Percentiles rank a stretch among this genome's conserved stretches.
Evolutionary conservation across 2,329 filamentous ascomycete species (phyloP).

Genomic region (Scleromitrula shiraiana): DNA sequence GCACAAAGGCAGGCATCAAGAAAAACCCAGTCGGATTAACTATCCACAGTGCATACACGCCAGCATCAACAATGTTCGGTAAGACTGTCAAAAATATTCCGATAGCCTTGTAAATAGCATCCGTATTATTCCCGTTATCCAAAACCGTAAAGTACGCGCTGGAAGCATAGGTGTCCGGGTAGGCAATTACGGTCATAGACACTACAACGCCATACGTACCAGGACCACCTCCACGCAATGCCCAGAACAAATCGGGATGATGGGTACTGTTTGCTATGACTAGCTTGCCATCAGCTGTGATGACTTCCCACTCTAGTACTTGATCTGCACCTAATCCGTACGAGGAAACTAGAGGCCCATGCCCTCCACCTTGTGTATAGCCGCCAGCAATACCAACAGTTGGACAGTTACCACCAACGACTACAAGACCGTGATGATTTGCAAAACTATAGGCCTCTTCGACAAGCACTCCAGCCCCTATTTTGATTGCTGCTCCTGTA

Average conservation of each 20-base stretch:
- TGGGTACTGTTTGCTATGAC: conserved; percentile 42
- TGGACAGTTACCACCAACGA: conserved; percentile 44
- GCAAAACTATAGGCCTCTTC: conserved; percentile 35
- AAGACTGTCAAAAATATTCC: neutral
- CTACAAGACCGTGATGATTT: conserved; percentile 36
- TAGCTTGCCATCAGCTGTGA: conserved; percentile 42
- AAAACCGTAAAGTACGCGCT: conserved; percentile 33
- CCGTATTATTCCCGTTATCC: conserved; percentile 19
- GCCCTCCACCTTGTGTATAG: conserved; percentile 52
- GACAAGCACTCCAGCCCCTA: conserved; percentile 36
- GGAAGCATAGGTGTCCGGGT: conserved; percentile 38
- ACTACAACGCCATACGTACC: conserved; percentile 52
- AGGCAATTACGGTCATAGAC: conserved; percentile 45
- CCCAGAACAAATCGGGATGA: conserved; percentile 54
- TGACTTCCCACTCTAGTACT: conserved; percentile 46
- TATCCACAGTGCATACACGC: neutral
- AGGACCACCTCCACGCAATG: conserved; percentile 44
- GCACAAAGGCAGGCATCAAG: neutral
- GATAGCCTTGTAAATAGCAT: conserved; percentile 41
- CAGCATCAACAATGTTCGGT: neutral
- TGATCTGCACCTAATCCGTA: conserved; percentile 55
- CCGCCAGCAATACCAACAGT: conserved; percentile 35
- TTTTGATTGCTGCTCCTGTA: conserved; percentile 28
- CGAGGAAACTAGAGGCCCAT: conserved; percentile 41
- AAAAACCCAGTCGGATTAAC: neutral